Evolutionary conservation across 495 filamentous ascomycete species (phyloP).

Genomic region (Trichocladium uniseriatum): DNA sequence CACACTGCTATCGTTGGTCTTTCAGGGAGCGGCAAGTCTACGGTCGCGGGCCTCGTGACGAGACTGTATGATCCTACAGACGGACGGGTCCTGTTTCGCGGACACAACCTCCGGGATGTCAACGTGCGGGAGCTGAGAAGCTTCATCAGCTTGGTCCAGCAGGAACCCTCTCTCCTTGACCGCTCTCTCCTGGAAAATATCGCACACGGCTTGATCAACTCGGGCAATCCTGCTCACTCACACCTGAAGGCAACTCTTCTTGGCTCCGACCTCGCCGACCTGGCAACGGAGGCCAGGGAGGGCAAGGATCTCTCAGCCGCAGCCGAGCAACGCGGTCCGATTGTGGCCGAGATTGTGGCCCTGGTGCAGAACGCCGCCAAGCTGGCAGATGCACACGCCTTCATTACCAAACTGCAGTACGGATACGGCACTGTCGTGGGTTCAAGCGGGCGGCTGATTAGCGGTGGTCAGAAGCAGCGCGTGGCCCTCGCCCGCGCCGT

Average conservation of each 20-base stretch:
- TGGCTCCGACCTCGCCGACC: constrained; percentile 3
- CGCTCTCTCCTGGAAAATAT: constrained; percentile 64
- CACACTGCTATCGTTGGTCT: constrained; percentile 62
- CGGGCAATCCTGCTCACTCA: constrained; percentile 37
- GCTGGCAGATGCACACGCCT: constrained; percentile 33
- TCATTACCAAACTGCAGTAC: constrained; percentile 27
- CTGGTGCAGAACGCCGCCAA: constrained; percentile 26
- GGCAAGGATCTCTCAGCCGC: constrained; percentile 14
- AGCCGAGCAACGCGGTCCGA: constrained; percentile 16
- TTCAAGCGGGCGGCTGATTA: constrained; percentile 37
- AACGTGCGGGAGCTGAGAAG: constrained; percentile 50
- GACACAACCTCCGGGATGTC: constrained; percentile 42
- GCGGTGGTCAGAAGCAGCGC: constrained; percentile 54
- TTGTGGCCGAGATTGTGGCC: constrained; percentile 24
- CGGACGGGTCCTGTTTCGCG: constrained; percentile 42
- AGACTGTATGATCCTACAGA: constrained; percentile 36
- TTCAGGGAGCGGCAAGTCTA: constrained; percentile 64
- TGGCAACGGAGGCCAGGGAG: constrained; percentile 5
- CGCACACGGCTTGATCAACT: constrained; percentile 53
- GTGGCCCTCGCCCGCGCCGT: constrained; percentile 69
- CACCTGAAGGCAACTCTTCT: constrained; percentile 17
- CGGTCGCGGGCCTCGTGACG: constrained; percentile 59
- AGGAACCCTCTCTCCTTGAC: constrained; percentile 56
- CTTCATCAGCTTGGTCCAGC: constrained; percentile 54
- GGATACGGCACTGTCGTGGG: constrained; percentile 44